A percentile compares a stretch with the other conserved stretches of the same genome.
Evolutionary conservation across 164 flowering plant species (phyloP).

Genomic region (Cinnamomum chago): DNA sequence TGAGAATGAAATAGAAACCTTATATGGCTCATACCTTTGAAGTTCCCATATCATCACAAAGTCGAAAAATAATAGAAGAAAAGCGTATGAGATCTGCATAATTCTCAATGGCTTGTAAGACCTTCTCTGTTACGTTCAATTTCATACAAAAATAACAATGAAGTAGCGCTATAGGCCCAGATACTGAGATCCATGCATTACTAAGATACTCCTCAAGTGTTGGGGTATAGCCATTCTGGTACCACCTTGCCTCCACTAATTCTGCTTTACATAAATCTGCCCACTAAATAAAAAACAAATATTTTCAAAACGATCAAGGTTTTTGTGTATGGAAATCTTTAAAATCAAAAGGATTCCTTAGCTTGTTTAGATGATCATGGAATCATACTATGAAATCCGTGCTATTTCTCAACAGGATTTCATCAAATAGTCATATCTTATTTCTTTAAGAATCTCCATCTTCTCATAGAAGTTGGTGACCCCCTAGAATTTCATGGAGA

Average conservation of each 20-base stretch:
- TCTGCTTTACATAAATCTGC: neutral
- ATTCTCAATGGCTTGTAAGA: neutral
- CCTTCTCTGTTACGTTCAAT: neutral
- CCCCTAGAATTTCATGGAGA: too few relatives aligned
- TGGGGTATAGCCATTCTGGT: neutral
- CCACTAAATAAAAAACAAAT: constrained; percentile 1
- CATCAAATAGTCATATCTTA: too few relatives aligned
- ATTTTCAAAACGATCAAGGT: neutral
- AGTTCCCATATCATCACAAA: neutral
- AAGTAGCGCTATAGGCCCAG: neutral
- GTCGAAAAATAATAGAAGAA: neutral
- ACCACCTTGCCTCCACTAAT: neutral
- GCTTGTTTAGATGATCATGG: too few relatives aligned
- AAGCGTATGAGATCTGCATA: neutral
- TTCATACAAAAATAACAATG: neutral
- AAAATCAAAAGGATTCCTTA: neutral
- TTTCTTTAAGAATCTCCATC: too few relatives aligned
- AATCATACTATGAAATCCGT: too few relatives aligned
- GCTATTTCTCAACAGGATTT: too few relatives aligned
- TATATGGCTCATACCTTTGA: neutral
- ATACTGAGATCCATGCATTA: neutral
- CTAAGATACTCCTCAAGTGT: neutral
- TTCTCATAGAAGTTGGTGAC: too few relatives aligned
- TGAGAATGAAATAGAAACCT: too few relatives aligned
- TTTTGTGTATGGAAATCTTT: too few relatives aligned